A percentile compares a stretch with the other conserved stretches of the same genome.
Evolutionary conservation across 495 filamentous ascomycete genomes (phyloP).

Genomic region (Thermothielavioides terrestris): DNA sequence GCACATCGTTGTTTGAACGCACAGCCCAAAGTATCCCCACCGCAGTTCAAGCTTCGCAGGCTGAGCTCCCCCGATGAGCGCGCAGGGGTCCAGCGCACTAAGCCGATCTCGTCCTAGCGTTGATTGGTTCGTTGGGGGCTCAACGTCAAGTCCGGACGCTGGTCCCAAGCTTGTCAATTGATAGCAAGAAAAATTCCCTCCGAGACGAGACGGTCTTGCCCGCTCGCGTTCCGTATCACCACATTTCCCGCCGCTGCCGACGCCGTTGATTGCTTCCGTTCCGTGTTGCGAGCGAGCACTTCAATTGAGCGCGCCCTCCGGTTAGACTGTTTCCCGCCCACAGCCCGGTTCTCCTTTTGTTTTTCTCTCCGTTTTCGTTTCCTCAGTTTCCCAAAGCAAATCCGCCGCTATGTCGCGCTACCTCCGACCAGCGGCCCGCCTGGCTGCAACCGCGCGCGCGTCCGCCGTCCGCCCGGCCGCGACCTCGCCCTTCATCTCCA

Average conservation of each 20-base stretch:
- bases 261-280: conserved; percentile 2
- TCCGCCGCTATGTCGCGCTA: conserved; percentile 52
- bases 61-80: conserved; percentile 10
- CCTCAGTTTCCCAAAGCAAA: conserved; percentile 16
- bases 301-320: conserved; percentile 7
- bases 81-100: conserved; percentile 15
- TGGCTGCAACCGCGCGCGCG: conserved; percentile 57
- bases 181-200: conserved; percentile 29
- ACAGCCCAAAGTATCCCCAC: neutral
- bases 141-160: conserved; percentile 21
- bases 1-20: too few relatives aligned
- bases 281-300: neutral
- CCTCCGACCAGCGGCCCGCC: conserved; percentile 69
- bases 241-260: conserved; percentile 2
- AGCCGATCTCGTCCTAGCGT: conserved; percentile 18
- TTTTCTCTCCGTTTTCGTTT: conserved; percentile 17
- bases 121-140: conserved; percentile 25
- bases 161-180: conserved; percentile 20
- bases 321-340: neutral
- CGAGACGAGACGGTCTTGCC: neutral
- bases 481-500: conserved; percentile 42
- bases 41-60: neutral
- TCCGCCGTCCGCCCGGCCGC: conserved; percentile 39
- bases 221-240: conserved; percentile 6
- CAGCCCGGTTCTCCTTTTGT: conserved; percentile 8